Base-by-base conservation (phyloP, 257 asterid species). In the Mentha longifolia region DNA sequence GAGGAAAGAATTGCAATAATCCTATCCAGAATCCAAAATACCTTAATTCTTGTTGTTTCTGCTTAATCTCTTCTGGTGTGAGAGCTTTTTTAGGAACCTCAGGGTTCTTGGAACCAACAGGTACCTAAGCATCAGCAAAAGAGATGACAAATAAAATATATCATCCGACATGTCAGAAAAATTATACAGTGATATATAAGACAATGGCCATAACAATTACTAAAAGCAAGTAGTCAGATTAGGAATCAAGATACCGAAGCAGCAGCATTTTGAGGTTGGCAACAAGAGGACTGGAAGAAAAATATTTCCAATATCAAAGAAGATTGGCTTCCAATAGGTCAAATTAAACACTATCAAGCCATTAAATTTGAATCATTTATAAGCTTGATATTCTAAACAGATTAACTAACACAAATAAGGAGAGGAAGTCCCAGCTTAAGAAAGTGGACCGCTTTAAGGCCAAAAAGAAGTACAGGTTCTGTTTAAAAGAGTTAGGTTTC, bases 51-150 rank as follows among this genome's bases (percentile, higher is more conserved):
- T 84, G 76, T 60, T 79, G 94, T 75, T 92, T 95, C 77, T 69
- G 77, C 80, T 83, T 83, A 76, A 87, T 77, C 81, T 92, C 98
- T 76, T 92, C 97, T 17, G 96, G 91, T 43, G 98, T 92, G 67
- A 92, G 96, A 59, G 90, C 77, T 57, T 83, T 85, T 77, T 85
- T 92, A 51, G 91, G 83, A 76, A 89, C 83, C 86, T 74, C 96
- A 42, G 82, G 61, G 58, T 85, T 85, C 73, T 80, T 82, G 68
- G 87, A 71, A 80, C 78, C 80, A 63, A 67, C 86, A 63, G 97
- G 85, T 65, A 88, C 96, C 99, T 94, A 78, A 46, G 56, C 28
- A 80, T 15, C 30, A 71, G 72, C 33, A 63, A 35, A 61, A 61
- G 55, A 61, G 61, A 71, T 56, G 22, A 43, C 19, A 55, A 17